A percentile compares a stretch with the other conserved stretches of the same genome.
These are phyloP conservation scores for Phytophthora pluvialis DNA, from an alignment of 352 stramenopile genomes.

Conservation along the genomic window DNA sequence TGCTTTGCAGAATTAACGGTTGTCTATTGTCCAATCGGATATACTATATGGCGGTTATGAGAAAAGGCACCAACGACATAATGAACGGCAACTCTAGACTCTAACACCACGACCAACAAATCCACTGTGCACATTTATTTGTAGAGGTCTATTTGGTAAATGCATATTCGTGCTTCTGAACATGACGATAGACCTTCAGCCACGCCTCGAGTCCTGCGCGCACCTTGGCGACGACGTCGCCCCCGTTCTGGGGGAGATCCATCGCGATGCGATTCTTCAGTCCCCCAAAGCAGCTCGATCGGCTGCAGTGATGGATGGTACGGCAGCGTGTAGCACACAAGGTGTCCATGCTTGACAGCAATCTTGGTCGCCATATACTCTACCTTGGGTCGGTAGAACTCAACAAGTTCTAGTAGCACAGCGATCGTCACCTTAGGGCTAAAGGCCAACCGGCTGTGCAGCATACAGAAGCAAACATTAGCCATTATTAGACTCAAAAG, in stretches of 20 bases:
- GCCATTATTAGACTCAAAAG: no score
- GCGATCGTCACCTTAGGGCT: background rate
- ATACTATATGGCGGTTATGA: no score
- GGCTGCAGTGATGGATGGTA: background rate
- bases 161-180: no score
- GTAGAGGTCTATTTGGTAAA: no score
- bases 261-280: background rate
- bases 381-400: background rate
- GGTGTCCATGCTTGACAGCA: background rate
- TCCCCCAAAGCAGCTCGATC: background rate
- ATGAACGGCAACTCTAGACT: no score
- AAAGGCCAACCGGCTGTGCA: background rate
- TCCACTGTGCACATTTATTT: no score
- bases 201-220: background rate
- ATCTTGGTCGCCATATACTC: background rate
- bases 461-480: background rate
- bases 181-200: no score
- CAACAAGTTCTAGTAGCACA: background rate
- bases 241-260: background rate
- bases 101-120: no score
- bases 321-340: background rate
- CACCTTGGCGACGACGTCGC: background rate
- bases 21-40: no score
- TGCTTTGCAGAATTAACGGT: no score
- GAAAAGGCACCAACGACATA: no score